A percentile compares a stretch with the other conserved stretches of the same genome.
phyloP scores from a whole-genome alignment of 139 green algal species.

The Asterochloris sp. region DNA sequence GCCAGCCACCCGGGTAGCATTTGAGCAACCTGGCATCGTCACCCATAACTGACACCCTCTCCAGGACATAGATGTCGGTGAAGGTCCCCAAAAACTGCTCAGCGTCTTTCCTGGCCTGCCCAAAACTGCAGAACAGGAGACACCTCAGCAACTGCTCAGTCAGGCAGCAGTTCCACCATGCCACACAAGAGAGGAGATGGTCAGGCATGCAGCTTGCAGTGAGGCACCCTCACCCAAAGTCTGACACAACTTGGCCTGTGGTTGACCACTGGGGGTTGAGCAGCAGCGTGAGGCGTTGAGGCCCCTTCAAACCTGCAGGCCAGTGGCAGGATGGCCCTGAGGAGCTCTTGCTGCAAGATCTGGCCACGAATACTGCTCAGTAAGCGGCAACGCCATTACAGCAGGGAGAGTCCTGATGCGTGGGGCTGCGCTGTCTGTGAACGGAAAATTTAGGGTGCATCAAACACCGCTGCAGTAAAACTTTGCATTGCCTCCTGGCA shows the following conservation, averaged over 20 bases:
- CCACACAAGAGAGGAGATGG: not conserved
- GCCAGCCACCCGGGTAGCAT: slow-evolving; percentile 60
- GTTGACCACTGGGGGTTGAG: slow-evolving; percentile 82
- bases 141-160: not conserved
- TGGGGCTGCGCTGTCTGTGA: too few species aligned
- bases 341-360: too few species aligned
- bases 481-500: too few species aligned
- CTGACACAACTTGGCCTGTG: slow-evolving; percentile 47
- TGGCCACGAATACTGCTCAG: too few species aligned
- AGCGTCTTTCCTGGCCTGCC: slow-evolving; percentile 26
- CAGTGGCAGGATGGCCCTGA: not conserved
- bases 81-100: slow-evolving; percentile 61
- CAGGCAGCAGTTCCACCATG: not conserved
- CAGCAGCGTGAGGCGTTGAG: slow-evolving; percentile 54
- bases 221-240: slow-evolving; percentile 23
- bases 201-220: not conserved
- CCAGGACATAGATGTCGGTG: slow-evolving; percentile 59
- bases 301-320: slow-evolving; percentile 1
- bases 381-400: too few species aligned
- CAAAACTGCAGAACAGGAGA: slow-evolving; percentile 40
- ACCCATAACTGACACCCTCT: slow-evolving; percentile 45
- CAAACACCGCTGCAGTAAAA: too few species aligned
- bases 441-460: too few species aligned
- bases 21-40: slow-evolving; percentile 57
- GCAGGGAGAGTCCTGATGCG: too few species aligned